Evolutionary conservation across 2,329 filamentous ascomycete species (phyloP).

Genomic region (Xylaria sp.): DNA sequence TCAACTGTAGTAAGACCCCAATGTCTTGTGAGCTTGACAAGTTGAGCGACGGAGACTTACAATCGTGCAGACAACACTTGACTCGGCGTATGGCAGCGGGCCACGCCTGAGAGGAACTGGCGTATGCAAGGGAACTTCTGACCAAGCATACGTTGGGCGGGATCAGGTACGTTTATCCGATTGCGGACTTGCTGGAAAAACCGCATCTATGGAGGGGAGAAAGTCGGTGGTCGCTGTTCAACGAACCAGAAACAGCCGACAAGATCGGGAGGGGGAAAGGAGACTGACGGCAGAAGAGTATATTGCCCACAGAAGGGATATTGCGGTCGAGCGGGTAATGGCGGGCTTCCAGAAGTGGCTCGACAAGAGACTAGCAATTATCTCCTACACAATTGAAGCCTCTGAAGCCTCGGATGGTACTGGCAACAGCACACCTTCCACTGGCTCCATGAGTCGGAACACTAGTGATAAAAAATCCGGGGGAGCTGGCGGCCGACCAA

Average conservation of each 20-base stretch:
- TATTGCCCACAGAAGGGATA: constrained; percentile 44
- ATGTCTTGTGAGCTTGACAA: neutral
- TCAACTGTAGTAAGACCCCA: constrained; percentile 27
- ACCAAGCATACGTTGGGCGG: constrained; percentile 38
- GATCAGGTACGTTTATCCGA: constrained; percentile 37
- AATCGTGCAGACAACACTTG: constrained; percentile 12
- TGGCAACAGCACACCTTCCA: constrained; percentile 18
- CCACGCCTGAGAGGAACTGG: constrained; percentile 40
- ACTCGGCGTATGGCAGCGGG: constrained; percentile 35
- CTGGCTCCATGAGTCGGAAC: constrained; percentile 18
- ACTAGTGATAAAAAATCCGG: constrained; percentile 33
- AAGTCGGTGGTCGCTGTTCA: constrained; percentile 43
- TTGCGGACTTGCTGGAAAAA: constrained; percentile 32
- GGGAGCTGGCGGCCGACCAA: constrained; percentile 40
- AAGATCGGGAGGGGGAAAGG: constrained; percentile 39
- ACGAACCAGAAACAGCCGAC: constrained; percentile 44
- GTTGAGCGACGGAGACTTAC: neutral
- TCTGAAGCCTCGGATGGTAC: constrained; percentile 43
- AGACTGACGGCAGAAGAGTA: constrained; percentile 47
- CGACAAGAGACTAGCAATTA: constrained; percentile 47
- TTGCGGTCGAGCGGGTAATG: constrained; percentile 47
- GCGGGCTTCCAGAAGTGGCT: constrained; percentile 47
- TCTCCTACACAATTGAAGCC: constrained; percentile 47
- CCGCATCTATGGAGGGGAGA: constrained; percentile 47
- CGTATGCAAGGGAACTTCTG: constrained; percentile 39